Evolutionary conservation across 495 filamentous ascomycete species (phyloP).

Genomic region (Podospora australis): DNA sequence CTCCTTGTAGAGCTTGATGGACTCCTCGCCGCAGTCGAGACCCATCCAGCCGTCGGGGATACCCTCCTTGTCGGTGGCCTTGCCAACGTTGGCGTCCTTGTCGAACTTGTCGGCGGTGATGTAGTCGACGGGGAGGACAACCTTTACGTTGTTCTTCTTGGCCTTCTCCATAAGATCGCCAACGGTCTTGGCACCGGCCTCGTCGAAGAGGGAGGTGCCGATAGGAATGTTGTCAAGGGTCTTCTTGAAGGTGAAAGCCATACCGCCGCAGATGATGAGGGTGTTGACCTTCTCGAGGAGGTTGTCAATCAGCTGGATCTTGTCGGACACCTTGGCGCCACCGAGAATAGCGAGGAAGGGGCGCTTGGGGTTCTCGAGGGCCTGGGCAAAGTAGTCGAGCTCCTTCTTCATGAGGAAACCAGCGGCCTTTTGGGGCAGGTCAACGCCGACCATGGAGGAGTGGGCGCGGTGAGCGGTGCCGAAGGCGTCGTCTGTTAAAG

Average conservation of each 20-base stretch:
- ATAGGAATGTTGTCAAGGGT: constrained; percentile 85
- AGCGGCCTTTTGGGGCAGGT: constrained; percentile 90
- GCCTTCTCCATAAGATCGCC: constrained; percentile 86
- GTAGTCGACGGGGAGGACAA: constrained; percentile 92
- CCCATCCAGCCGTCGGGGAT: constrained; percentile 98
- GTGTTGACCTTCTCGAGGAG: constrained; percentile 93
- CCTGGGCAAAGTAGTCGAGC: constrained; percentile 98
- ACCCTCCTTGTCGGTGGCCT: constrained; percentile 79
- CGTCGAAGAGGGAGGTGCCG: constrained; percentile 88
- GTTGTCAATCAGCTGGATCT: constrained; percentile 99
- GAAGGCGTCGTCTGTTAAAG: constrained; percentile 80
- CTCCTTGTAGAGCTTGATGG: constrained; percentile 73
- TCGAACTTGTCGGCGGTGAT: constrained; percentile 92
- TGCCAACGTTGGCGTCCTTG: constrained; percentile 71
- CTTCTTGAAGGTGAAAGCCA: constrained; percentile 99
- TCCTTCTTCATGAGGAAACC: constrained; percentile 99
- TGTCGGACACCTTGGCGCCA: constrained; percentile 97
- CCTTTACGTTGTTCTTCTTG: constrained; percentile 88
- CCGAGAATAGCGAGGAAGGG: constrained; percentile 99
- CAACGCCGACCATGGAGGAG: constrained; percentile 96
- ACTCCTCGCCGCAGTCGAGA: constrained; percentile 87
- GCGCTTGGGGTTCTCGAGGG: constrained; percentile 83
- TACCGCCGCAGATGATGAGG: constrained; percentile 93
- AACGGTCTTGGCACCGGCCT: constrained; percentile 90
- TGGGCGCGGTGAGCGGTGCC: constrained; percentile 96